phyloP scores from a whole-genome alignment of 2,329 filamentous ascomycete species.

The Hymenoscyphus linearis region DNA sequence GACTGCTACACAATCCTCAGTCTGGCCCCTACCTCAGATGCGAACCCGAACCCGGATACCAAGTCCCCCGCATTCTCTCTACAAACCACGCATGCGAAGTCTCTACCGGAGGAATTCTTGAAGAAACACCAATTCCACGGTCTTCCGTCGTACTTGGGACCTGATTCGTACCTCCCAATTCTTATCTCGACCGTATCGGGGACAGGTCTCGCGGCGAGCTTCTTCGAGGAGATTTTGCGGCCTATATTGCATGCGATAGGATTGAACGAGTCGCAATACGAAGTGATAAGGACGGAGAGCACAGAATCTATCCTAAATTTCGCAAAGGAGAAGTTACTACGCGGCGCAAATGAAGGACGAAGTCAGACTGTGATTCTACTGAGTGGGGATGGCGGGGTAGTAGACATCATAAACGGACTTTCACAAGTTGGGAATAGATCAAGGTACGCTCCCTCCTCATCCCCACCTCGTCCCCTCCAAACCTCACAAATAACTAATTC shows the following conservation, averaged over 20 bases:
- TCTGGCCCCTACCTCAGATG: constrained; percentile 28
- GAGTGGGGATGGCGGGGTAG: constrained; percentile 81
- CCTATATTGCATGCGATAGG: constrained; percentile 48
- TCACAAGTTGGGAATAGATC: constrained; percentile 24
- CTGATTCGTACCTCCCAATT: constrained; percentile 44
- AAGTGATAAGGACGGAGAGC: constrained; percentile 58
- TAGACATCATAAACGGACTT: constrained; percentile 74
- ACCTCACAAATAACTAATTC: constrained; percentile 8
- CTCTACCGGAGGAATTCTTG: constrained; percentile 36
- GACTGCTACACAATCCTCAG: constrained; percentile 35
- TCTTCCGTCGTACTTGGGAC: constrained; percentile 36
- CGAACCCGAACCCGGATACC: constrained; percentile 25
- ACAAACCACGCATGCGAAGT: constrained; percentile 28
- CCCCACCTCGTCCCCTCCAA: no score
- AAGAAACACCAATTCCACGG: constrained; percentile 34
- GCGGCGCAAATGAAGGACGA: constrained; percentile 41
- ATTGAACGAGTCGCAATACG: constrained; percentile 38
- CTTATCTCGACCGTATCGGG: constrained; percentile 66
- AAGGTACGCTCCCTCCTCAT: constrained; percentile 21
- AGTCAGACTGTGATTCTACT: constrained; percentile 67
- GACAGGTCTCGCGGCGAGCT: constrained; percentile 47
- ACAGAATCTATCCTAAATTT: constrained; percentile 60
- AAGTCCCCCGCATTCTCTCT: constrained; percentile 26
- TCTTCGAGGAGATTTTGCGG: constrained; percentile 51
- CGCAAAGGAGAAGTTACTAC: constrained; percentile 44